phyloP scores from a whole-genome alignment of 2,329 filamentous ascomycete species.

The Emydomyces testavorans region DNA sequence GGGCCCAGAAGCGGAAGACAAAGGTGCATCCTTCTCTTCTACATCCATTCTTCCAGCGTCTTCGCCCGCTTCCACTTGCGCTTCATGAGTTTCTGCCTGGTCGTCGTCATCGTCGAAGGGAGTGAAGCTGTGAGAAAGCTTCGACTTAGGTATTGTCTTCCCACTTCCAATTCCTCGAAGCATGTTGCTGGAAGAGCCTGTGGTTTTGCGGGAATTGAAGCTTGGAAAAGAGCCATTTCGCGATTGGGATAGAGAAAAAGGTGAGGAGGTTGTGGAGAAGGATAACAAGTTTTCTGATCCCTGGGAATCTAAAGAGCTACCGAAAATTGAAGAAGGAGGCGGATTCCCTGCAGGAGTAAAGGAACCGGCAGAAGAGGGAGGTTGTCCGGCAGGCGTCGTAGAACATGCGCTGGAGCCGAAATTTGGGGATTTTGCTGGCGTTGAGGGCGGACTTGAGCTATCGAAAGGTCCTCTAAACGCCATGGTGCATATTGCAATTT shows the following conservation, averaged over 20 bases:
- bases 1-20: background rate
- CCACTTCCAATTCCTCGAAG: slow-evolving; percentile 11
- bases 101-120: slow-evolving; percentile 23
- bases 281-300: slow-evolving; percentile 30
- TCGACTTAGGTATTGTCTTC: slow-evolving; percentile 6
- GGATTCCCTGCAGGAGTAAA: slow-evolving; percentile 47
- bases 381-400: slow-evolving; percentile 47
- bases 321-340: slow-evolving; percentile 35
- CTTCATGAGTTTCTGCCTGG: slow-evolving; percentile 29
- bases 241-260: slow-evolving; percentile 23
- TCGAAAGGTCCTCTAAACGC: slow-evolving; percentile 26
- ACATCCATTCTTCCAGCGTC: slow-evolving; percentile 13
- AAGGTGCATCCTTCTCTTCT: slow-evolving; percentile 2
- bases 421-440: slow-evolving; percentile 30
- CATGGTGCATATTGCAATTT: slow-evolving; percentile 17
- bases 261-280: slow-evolving; percentile 28
- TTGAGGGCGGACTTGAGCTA: slow-evolving; percentile 30
- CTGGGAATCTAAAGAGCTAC: slow-evolving; percentile 37
- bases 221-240: slow-evolving; percentile 3
- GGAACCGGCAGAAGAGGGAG: slow-evolving; percentile 43
- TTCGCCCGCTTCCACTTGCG: slow-evolving; percentile 25
- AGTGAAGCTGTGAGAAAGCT: slow-evolving; percentile 9
- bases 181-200: slow-evolving; percentile 17
- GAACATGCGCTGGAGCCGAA: slow-evolving; percentile 36
- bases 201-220: slow-evolving; percentile 15